These are phyloP conservation scores for Moelleriella libera DNA, from an alignment of 2,329 filamentous ascomycete species.

Conservation along the genomic window DNA sequence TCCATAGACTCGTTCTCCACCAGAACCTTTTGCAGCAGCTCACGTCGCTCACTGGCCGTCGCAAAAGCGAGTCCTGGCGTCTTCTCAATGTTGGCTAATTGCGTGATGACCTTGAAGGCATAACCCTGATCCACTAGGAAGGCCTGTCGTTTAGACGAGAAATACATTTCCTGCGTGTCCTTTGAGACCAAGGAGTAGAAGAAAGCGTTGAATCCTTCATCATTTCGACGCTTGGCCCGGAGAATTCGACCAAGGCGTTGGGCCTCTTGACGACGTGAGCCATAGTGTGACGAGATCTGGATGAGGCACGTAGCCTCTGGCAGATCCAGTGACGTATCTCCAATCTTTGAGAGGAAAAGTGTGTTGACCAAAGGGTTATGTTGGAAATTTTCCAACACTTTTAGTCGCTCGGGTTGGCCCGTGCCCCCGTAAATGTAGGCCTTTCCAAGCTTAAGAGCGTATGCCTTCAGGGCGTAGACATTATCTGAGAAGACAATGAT, in stretches of 20 bases:
- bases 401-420: slow-evolving; percentile 68
- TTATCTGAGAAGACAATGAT: slow-evolving; percentile 98
- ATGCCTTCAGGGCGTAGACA: slow-evolving; percentile 78
- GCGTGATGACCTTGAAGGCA: slow-evolving; percentile 97
- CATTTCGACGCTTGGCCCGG: slow-evolving; percentile 86
- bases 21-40: slow-evolving; percentile 78
- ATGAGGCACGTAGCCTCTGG: slow-evolving; percentile 95
- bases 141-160: slow-evolving; percentile 89
- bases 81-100: slow-evolving; percentile 79
- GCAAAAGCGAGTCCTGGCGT: slow-evolving; percentile 69
- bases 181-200: slow-evolving; percentile 97
- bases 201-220: slow-evolving; percentile 97
- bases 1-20: slow-evolving; percentile 71
- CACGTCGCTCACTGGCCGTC: slow-evolving; percentile 65
- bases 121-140: slow-evolving; percentile 98
- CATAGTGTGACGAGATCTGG: slow-evolving; percentile 95
- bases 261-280: slow-evolving; percentile 90
- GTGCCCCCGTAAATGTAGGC: slow-evolving; percentile 88
- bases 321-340: slow-evolving; percentile 92
- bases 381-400: slow-evolving; percentile 87
- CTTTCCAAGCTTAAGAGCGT: slow-evolving; percentile 72
- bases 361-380: slow-evolving; percentile 84
- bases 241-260: slow-evolving; percentile 88
- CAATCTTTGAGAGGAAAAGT: slow-evolving; percentile 92
- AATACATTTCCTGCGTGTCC: slow-evolving; percentile 96